Conservation (phyloP, 306 rosid species). For the Cucumis hystrix region DNA sequence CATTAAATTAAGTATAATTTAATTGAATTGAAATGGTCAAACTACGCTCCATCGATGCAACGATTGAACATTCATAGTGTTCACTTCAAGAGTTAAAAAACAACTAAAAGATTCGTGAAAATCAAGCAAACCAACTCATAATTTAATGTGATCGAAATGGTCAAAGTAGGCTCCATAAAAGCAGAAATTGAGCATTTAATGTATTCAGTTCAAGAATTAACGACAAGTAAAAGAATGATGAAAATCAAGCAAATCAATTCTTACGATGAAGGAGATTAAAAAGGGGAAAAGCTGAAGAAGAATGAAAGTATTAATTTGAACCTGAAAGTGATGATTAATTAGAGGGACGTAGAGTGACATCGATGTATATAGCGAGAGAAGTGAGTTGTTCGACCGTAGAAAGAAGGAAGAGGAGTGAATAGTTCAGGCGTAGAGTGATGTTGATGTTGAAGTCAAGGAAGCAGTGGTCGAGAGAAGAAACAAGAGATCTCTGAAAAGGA, state of each 20-base stretch:
- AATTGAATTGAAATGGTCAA: background rate
- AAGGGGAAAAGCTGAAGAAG: background rate
- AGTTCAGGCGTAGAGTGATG: too few species aligned
- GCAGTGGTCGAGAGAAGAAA: too few species aligned
- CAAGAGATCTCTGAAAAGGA: too few species aligned
- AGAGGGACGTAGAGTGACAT: too few species aligned
- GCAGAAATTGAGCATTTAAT: too few species aligned
- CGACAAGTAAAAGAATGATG: too few species aligned
- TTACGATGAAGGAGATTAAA: background rate
- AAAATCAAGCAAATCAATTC: background rate
- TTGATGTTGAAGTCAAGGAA: too few species aligned
- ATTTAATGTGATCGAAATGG: background rate
- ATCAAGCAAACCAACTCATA: background rate
- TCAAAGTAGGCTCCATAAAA: too few species aligned
- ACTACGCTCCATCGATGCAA: background rate
- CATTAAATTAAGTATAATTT: background rate
- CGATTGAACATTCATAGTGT: background rate
- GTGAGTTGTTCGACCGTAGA: too few species aligned
- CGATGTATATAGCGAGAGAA: too few species aligned
- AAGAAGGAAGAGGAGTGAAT: too few species aligned
- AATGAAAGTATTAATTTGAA: background rate
- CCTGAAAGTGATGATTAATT: constrained; percentile 72
- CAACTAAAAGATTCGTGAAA: background rate
- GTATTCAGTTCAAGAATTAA: too few species aligned
- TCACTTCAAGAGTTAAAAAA: background rate